Percentiles rank a stretch among this genome's conserved stretches.
phyloP scores from a whole-genome alignment of 495 filamentous ascomycete genomes.

The Hyaloscypha hepaticicola region DNA sequence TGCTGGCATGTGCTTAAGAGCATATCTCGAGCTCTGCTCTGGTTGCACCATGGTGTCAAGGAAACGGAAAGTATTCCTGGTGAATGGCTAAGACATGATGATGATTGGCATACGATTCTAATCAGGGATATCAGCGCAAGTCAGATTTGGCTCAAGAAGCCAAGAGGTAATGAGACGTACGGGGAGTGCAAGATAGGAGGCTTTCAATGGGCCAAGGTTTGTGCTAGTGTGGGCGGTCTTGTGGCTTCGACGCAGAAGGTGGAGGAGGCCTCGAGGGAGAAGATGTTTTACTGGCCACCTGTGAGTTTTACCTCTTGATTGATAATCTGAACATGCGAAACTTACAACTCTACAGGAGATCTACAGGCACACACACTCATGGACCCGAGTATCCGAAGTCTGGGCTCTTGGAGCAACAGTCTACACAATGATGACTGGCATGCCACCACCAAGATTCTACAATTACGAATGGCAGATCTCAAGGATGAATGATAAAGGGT shows the following conservation, averaged over 20 bases:
- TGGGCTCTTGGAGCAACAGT: constrained; percentile 38
- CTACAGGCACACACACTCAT: constrained; percentile 29
- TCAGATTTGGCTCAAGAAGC: constrained; percentile 46
- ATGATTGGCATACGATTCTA: constrained; percentile 46
- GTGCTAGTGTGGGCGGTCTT: constrained; percentile 29
- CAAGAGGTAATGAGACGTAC: constrained; percentile 46
- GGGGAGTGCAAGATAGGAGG: constrained; percentile 49
- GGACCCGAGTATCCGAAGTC: constrained; percentile 36
- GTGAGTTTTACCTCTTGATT: background rate
- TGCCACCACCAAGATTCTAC: constrained; percentile 28
- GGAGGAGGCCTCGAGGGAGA: constrained; percentile 8
- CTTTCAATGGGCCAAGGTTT: constrained; percentile 37
- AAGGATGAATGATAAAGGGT: constrained; percentile 34
- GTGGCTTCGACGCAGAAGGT: constrained; percentile 10
- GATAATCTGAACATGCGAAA: background rate
- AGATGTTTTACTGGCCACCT: constrained; percentile 26
- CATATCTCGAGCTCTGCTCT: constrained; percentile 25
- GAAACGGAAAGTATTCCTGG: constrained; percentile 25
- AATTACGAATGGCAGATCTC: constrained; percentile 32
- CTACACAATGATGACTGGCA: constrained; percentile 41
- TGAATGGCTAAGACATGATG: constrained; percentile 26
- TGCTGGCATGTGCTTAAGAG: constrained; percentile 31
- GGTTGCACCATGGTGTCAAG: constrained; percentile 31
- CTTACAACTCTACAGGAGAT: constrained; percentile 28
- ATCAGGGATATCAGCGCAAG: constrained; percentile 41